Conservation (phyloP, 805 yeast species). For the Cyberlindnera bimundalis region DNA sequence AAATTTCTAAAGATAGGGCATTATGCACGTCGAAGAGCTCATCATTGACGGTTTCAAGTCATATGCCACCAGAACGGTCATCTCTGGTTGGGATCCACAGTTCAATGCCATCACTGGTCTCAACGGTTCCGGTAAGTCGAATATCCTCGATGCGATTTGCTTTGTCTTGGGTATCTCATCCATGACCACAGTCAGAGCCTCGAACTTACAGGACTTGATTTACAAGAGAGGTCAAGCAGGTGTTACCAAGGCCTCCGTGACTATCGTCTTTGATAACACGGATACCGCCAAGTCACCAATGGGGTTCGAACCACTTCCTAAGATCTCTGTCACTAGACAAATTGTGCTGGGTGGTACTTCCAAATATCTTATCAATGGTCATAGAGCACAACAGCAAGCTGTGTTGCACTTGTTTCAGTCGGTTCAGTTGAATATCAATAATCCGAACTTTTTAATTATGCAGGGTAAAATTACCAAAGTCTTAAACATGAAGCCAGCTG, state of each 20-base stretch:
- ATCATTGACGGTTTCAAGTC: constrained; percentile 98
- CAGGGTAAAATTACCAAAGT: constrained; percentile 98
- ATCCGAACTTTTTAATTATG: constrained; percentile 96
- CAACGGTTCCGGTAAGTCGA: constrained; percentile 97
- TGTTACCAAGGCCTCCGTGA: constrained; percentile 93
- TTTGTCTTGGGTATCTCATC: constrained; percentile 96
- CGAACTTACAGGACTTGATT: constrained; percentile 87
- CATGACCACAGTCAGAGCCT: constrained; percentile 93
- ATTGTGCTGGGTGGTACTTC: constrained; percentile 88
- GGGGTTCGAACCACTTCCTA: constrained; percentile 73
- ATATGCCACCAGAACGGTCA: constrained; percentile 94
- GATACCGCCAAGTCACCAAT: constrained; percentile 79
- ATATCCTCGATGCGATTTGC: constrained; percentile 94
- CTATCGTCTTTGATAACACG: constrained; percentile 87
- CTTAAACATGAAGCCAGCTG: constrained; percentile 91
- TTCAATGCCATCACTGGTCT: constrained; percentile 97
- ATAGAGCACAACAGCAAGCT: constrained; percentile 91
- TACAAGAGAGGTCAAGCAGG: constrained; percentile 99
- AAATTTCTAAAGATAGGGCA: no score
- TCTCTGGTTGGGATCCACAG: constrained; percentile 92
- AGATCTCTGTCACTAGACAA: constrained; percentile 89
- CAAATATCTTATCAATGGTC: constrained; percentile 92
- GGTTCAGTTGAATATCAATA: constrained; percentile 92
- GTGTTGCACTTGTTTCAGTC: constrained; percentile 89
- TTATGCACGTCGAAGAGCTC: constrained; percentile 74